Evolutionary conservation across 2,329 filamentous ascomycete species (phyloP).

Genomic region (Emmonsia crescens): DNA sequence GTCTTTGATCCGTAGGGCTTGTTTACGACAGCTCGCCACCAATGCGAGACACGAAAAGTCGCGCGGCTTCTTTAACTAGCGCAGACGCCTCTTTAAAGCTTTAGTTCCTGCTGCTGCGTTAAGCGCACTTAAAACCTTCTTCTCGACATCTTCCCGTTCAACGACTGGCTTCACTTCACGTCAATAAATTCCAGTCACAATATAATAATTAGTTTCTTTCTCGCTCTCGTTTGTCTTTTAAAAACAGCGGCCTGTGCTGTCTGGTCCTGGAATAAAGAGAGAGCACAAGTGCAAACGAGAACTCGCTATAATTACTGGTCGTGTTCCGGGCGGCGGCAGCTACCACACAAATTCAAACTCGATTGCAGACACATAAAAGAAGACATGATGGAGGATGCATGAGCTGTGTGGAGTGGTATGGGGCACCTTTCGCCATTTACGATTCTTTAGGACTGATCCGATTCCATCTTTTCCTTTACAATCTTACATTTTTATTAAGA

Average conservation of each 20-base stretch:
- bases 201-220: background rate
- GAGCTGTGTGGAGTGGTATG: background rate
- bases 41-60: background rate
- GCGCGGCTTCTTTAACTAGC: background rate
- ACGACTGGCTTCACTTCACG: background rate
- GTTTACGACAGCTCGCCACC: no score
- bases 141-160: background rate
- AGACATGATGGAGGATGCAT: background rate
- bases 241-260: background rate
- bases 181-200: background rate
- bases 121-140: background rate
- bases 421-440: background rate
- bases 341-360: background rate
- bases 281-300: background rate
- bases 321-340: background rate
- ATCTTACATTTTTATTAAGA: background rate
- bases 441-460: background rate
- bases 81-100: background rate
- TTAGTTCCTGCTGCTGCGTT: background rate
- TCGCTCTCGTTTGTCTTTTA: background rate
- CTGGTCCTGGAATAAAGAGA: background rate
- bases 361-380: background rate
- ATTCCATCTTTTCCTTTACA: background rate
- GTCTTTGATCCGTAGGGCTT: no score
- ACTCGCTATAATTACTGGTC: background rate